Evolutionary conservation across 495 filamentous ascomycete species (phyloP).

Genomic region (Penicillium coffeae): DNA sequence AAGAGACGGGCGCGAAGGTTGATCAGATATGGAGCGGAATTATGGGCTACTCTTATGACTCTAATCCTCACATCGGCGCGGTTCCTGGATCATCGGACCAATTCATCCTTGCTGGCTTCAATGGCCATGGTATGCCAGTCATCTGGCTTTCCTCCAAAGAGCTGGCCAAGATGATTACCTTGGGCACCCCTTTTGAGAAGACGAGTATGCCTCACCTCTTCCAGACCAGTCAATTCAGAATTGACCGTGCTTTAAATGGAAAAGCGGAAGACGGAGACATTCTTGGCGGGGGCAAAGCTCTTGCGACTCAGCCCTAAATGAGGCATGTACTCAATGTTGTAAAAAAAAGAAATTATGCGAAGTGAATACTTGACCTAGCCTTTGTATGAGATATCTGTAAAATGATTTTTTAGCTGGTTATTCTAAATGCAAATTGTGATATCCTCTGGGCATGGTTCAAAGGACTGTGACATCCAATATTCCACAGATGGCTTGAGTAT

Average conservation of each 20-base stretch:
- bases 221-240: slow-evolving; percentile 22
- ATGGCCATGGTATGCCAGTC: slow-evolving; percentile 53
- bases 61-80: slow-evolving; percentile 44
- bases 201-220: slow-evolving; percentile 33
- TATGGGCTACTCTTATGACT: slow-evolving; percentile 44
- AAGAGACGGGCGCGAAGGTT: slow-evolving; percentile 34
- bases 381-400: no score
- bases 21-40: slow-evolving; percentile 49
- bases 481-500: no score
- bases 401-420: no score
- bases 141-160: slow-evolving; percentile 41
- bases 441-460: no score
- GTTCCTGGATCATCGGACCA: slow-evolving; percentile 40
- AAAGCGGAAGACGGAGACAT: slow-evolving; percentile 17
- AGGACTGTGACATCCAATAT: no score
- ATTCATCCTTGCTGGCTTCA: slow-evolving; percentile 50
- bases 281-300: slow-evolving; percentile 12
- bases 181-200: slow-evolving; percentile 32
- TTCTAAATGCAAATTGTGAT: no score
- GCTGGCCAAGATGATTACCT: slow-evolving; percentile 43
- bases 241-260: slow-evolving; percentile 15
- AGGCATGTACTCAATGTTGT: not conserved
- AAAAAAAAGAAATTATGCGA: not conserved
- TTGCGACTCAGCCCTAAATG: slow-evolving; percentile 11
- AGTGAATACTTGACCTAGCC: no score